Conservation (phyloP, 2,329 filamentous ascomycete genomes). For the Ascochyta lentis region DNA sequence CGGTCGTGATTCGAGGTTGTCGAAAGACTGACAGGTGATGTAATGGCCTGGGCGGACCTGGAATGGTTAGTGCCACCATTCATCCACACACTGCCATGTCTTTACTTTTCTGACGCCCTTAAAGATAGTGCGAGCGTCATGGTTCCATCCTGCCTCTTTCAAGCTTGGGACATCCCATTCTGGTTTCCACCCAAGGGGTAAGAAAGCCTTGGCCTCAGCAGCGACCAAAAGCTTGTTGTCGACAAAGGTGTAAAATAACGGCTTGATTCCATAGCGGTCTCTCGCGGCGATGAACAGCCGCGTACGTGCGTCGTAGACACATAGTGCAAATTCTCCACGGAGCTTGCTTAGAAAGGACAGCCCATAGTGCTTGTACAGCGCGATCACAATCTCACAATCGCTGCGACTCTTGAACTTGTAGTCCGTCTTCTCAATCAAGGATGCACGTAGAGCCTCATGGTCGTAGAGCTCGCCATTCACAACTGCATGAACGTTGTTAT, state of each 20-base stretch:
- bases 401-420: slow-evolving; percentile 56
- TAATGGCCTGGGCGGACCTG: slow-evolving; percentile 48
- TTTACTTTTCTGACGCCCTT: slow-evolving; percentile 52
- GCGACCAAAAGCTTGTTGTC: slow-evolving; percentile 55
- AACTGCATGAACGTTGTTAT: slow-evolving; percentile 57
- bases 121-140: slow-evolving; percentile 58
- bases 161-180: slow-evolving; percentile 60
- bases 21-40: slow-evolving; percentile 37
- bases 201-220: slow-evolving; percentile 62
- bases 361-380: slow-evolving; percentile 55
- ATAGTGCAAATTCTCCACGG: slow-evolving; percentile 62
- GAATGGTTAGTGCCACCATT: slow-evolving; percentile 10
- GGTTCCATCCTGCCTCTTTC: slow-evolving; percentile 52
- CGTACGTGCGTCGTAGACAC: slow-evolving; percentile 56
- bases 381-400: slow-evolving; percentile 61
- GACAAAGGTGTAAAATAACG: slow-evolving; percentile 58
- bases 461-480: slow-evolving; percentile 67
- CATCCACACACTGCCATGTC: neutral
- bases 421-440: slow-evolving; percentile 33
- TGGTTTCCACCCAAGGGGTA: slow-evolving; percentile 58
- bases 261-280: slow-evolving; percentile 66
- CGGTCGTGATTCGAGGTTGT: slow-evolving; percentile 47
- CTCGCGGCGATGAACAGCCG: slow-evolving; percentile 54
- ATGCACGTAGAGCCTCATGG: slow-evolving; percentile 53
- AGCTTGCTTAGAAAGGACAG: slow-evolving; percentile 54